Percentiles rank a stretch among this genome's conserved stretches.
Conservation (phyloP, 106 monocot genomes). For the Gastrodia elata region DNA sequence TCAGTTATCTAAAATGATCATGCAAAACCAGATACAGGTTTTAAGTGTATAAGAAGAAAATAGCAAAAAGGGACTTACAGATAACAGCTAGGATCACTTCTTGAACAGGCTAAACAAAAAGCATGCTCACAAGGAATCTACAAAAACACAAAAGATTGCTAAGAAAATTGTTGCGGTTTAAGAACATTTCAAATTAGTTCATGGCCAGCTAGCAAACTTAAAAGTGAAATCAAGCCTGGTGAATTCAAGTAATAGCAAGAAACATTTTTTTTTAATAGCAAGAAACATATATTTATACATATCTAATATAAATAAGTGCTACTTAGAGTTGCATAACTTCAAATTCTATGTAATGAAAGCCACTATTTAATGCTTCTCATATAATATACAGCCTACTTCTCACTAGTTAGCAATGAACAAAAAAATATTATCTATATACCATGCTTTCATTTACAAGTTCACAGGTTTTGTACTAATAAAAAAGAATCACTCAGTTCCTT, state of each 20-base stretch:
- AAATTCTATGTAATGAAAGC: not conserved
- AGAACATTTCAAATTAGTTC: not conserved
- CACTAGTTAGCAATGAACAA: not conserved
- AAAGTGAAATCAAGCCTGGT: not conserved
- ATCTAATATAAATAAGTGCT: not conserved
- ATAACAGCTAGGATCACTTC: constrained; percentile 60
- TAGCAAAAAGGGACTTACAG: constrained; percentile 40
- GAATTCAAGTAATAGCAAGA: not conserved
- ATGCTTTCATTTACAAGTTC: not conserved
- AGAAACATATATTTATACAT: not conserved
- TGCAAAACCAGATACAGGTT: not conserved
- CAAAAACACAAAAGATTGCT: constrained; percentile 6
- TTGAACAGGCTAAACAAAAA: constrained; percentile 69
- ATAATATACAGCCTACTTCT: not conserved
- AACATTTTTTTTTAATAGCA: not conserved
- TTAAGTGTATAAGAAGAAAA: not conserved
- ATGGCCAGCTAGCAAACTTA: not conserved
- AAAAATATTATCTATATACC: not conserved
- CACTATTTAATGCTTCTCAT: not conserved
- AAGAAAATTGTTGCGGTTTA: not conserved
- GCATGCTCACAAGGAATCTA: constrained; percentile 71
- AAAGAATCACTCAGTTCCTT: not conserved
- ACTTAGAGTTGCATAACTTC: not conserved
- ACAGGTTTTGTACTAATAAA: not conserved
- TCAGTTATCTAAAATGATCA: not conserved